Evolutionary conservation across 2,329 filamentous ascomycete genomes (phyloP), one percentile per base, ranked within the genome.

Genomic region (Chrysoporthe puriensis): DNA sequence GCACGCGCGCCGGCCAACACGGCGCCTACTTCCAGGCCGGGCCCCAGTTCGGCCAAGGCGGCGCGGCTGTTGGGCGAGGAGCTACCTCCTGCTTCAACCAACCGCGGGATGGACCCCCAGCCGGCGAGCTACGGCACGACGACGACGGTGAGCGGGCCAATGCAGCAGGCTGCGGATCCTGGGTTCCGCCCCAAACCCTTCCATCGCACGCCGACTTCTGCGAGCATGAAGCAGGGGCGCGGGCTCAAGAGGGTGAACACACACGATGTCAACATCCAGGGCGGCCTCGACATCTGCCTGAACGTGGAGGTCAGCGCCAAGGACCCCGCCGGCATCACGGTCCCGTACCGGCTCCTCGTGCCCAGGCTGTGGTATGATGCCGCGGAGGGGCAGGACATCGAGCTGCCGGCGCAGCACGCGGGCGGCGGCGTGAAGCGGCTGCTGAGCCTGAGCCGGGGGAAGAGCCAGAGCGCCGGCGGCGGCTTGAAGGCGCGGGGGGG

Each of bases 301-400:
- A 97, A 97, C 73, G 89, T 97, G 70, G 96, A 99, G 79, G 88
- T 97, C 70, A 94, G 91, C 73, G 87, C 92, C 57, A 89, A 88
- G 70, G 94, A 99, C 73, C 95, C 96, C 0, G 86, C 91, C 0
- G 96, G 96, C 16, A 93, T 93, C 71, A 99, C 96, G 0, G 87
- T 89, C 62, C 93, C 94, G 9, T 99, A 99, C 77, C 85, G 93
- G 50, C 81, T 99, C 5, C 85, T 98, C 1, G 90, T 99, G 5
- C 96, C 96, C 13, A 88, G 89, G 64, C 81, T 99, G 63, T 85
- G 84, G 78, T 90, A 89, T 67, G 84, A 86, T n/a, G 76, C 78
- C 32, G 60, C 69, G 6, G 72, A 71, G 21, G 70, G 70, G 3
- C 67, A 71, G 52, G 69, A 69, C 44, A 57, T 72, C 44, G 68